Conservation (phyloP, 2,329 filamentous ascomycete species). For the Alternaria solani region DNA sequence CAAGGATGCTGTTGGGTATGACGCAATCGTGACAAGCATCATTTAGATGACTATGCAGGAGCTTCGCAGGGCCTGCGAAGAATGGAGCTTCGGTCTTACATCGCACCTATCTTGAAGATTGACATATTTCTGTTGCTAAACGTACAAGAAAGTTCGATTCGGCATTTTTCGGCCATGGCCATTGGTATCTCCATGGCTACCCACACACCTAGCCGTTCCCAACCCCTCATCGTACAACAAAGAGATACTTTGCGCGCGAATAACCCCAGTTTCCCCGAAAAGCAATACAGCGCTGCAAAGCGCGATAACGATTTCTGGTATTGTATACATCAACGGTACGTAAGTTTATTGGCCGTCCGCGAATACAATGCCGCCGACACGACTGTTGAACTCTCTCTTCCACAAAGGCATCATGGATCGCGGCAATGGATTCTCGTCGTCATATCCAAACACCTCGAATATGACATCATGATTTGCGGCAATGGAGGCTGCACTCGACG, state of each 20-base stretch:
- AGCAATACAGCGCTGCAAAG: fast-evolving
- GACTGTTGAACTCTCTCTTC: constrained; percentile 41
- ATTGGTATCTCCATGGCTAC: not conserved
- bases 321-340: not conserved
- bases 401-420: constrained; percentile 44
- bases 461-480: constrained; percentile 24
- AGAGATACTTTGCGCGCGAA: not conserved
- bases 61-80: not conserved
- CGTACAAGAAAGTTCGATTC: not conserved
- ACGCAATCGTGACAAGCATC: constrained; percentile 6
- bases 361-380: constrained; percentile 33
- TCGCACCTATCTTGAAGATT: not conserved
- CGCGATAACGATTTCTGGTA: not conserved
- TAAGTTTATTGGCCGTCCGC: not conserved
- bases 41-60: not conserved
- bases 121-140: not conserved
- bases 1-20: not conserved
- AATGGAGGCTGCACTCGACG: constrained; percentile 24
- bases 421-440: constrained; percentile 15
- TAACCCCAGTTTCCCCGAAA: not conserved
- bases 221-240: not conserved
- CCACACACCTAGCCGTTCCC: not conserved
- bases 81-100: not conserved
- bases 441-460: constrained; percentile 36
- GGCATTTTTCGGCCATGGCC: not conserved